Base-by-base conservation (phyloP, 2,329 filamentous ascomycete species). In the Bipolaris bicolor region DNA sequence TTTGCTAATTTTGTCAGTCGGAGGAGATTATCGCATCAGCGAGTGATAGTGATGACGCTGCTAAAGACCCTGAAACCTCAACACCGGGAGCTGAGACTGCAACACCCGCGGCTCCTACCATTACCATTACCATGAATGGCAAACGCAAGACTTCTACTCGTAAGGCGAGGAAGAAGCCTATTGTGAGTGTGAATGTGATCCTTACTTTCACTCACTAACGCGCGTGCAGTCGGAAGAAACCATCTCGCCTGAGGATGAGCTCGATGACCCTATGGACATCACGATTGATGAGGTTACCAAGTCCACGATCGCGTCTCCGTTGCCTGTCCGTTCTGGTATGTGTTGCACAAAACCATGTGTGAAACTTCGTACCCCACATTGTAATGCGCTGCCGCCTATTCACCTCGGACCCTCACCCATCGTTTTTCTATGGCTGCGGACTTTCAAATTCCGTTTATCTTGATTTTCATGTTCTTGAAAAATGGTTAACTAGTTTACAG, bases 21-120 rank as follows among this genome's bases (percentile, higher is more conserved):
- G 60, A 71, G 48, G 69, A 72, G 52, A 57, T 73, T 11, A 63
- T 73, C n/a, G 69, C 62, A 39, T 70, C 66, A 51, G 69, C 71
- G n/a, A 62, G 59, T 50, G 67, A 69, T 47, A 66, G 58, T 22
- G 57, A 44, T 57, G 68, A 72, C 20, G 56, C 65, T 26, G 47
- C 49, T 7, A 62, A 69, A 13, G 55, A 68, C 13, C 44, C 54
- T 31, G 56, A 62, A 40, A 46, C 54, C 57, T 60, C 50, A 45
- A 57, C 43, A 9, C 43, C 26, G n/a, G 43, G 43, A 31, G 43
- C 57, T 34, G 56, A 62, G 37, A 46, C 54, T 58, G 60, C 50
- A 37, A 54, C 59, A 26, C 56, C 63, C 22, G 40, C 55, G 33
- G 60, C 58, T 45, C 55, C 62, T 39, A 51, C 48, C 34, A 51